Evolutionary conservation across 2,329 filamentous ascomycete species (phyloP).

Genomic region (Chaetothyriales sp.): DNA sequence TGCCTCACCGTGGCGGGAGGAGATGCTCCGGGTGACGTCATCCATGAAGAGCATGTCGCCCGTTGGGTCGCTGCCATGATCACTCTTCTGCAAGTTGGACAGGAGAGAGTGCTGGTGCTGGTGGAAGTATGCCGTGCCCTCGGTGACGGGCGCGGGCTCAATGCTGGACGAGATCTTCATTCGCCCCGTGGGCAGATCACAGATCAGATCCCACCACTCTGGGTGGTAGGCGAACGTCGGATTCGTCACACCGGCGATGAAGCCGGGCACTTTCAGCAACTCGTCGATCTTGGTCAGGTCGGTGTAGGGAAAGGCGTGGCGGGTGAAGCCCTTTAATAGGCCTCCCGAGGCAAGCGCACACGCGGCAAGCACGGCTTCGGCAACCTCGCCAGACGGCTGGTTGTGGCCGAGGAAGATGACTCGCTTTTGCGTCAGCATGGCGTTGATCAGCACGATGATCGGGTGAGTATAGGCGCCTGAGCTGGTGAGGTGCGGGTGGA

Average conservation of each 20-base stretch:
- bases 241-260: conserved; percentile 95
- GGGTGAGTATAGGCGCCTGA: conserved; percentile 82
- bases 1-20: conserved; percentile 73
- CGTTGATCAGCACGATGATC: conserved; percentile 87
- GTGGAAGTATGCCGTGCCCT: conserved; percentile 77
- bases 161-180: conserved; percentile 91
- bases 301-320: conserved; percentile 94
- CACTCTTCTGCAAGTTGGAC: conserved; percentile 19
- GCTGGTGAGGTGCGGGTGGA: conserved; percentile 87
- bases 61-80: conserved; percentile 48
- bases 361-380: conserved; percentile 93
- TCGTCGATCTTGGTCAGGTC: conserved; percentile 97
- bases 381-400: conserved; percentile 86
- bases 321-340: conserved; percentile 81
- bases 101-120: conserved; percentile 48
- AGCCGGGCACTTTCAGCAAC: conserved; percentile 85
- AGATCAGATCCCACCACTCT: conserved; percentile 97
- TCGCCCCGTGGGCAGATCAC: conserved; percentile 78
- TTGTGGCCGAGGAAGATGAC: conserved; percentile 94
- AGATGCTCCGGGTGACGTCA: conserved; percentile 69
- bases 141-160: conserved; percentile 65
- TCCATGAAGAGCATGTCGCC: conserved; percentile 84
- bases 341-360: conserved; percentile 89
- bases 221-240: conserved; percentile 88
- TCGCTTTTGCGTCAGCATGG: conserved; percentile 87